Percentiles rank a stretch among this genome's conserved stretches.
Evolutionary conservation across 2,329 filamentous ascomycete species (phyloP).

Genomic region (Pestalotiopsis fici): DNA sequence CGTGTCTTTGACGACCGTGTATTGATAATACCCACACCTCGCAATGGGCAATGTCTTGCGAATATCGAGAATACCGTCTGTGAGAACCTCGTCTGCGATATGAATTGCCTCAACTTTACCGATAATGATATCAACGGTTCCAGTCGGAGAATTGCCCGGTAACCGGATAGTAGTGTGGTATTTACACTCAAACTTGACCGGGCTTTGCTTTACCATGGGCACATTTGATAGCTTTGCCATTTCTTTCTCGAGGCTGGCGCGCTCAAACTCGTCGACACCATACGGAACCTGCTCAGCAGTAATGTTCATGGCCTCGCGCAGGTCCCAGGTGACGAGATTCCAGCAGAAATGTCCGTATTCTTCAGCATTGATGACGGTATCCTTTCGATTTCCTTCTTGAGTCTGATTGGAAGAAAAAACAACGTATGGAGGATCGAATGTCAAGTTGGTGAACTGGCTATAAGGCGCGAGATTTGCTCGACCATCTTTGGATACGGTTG

Average conservation of each 20-base stretch:
- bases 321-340: constrained; percentile 58
- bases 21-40: constrained; percentile 62
- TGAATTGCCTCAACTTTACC: constrained; percentile 58
- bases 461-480: constrained; percentile 60
- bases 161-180: constrained; percentile 55
- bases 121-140: constrained; percentile 58
- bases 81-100: constrained; percentile 55
- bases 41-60: constrained; percentile 59
- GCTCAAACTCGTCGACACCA: constrained; percentile 56
- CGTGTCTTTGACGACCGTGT: constrained; percentile 53
- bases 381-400: constrained; percentile 45
- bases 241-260: constrained; percentile 50
- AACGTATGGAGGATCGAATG: constrained; percentile 63
- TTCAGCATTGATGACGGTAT: constrained; percentile 59
- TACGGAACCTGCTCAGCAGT: constrained; percentile 50
- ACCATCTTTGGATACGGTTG: constrained; percentile 47
- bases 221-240: constrained; percentile 26
- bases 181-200: constrained; percentile 59
- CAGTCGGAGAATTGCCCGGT: constrained; percentile 58
- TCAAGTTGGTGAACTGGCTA: constrained; percentile 63
- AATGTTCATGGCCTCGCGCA: constrained; percentile 58
- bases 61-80: constrained; percentile 56
- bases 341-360: constrained; percentile 57
- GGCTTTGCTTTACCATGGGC: constrained; percentile 53
- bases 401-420: constrained; percentile 64